Percentiles rank a stretch among this genome's conserved stretches.
phyloP scores from a whole-genome alignment of 2,329 filamentous ascomycete species.

The Dothiorella sarmentorum region DNA sequence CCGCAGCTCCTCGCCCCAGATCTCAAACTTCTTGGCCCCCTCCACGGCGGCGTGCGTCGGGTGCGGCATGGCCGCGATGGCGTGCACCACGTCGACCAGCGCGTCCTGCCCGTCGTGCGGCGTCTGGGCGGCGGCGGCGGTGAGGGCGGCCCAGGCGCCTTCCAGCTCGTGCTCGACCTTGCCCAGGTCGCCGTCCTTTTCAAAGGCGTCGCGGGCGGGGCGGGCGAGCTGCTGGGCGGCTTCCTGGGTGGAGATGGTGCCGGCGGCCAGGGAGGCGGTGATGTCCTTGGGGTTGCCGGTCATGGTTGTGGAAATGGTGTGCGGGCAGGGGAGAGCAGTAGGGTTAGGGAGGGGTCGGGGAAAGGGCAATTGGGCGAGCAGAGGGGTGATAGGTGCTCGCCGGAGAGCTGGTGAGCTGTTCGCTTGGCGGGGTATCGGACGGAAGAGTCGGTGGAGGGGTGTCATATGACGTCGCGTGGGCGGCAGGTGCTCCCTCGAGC shows the following conservation, averaged over 20 bases:
- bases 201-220: neutral
- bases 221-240: slow-evolving; percentile 7
- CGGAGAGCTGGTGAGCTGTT: neutral
- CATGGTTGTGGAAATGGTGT: neutral
- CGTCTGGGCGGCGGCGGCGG: slow-evolving; percentile 7
- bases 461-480: slow-evolving; percentile 9
- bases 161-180: slow-evolving; percentile 9
- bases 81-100: slow-evolving; percentile 5
- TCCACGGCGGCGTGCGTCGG: too few relatives aligned
- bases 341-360: neutral
- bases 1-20: slow-evolving; percentile 10
- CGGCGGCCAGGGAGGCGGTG: neutral
- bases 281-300: neutral
- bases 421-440: neutral
- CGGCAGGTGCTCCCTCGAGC: neutral
- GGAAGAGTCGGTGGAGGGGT: slow-evolving; percentile 1
- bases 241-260: slow-evolving; percentile 13
- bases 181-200: slow-evolving; percentile 7
- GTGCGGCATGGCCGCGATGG: slow-evolving; percentile 6
- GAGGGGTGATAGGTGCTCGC: slow-evolving; percentile 2
- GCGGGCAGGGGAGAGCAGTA: neutral
- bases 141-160: neutral
- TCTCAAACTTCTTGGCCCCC: neutral
- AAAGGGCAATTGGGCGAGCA: neutral
- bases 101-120: slow-evolving; percentile 1